Base-by-base conservation (phyloP, 352 stramenopile species). In the Phytophthora crassamura region DNA sequence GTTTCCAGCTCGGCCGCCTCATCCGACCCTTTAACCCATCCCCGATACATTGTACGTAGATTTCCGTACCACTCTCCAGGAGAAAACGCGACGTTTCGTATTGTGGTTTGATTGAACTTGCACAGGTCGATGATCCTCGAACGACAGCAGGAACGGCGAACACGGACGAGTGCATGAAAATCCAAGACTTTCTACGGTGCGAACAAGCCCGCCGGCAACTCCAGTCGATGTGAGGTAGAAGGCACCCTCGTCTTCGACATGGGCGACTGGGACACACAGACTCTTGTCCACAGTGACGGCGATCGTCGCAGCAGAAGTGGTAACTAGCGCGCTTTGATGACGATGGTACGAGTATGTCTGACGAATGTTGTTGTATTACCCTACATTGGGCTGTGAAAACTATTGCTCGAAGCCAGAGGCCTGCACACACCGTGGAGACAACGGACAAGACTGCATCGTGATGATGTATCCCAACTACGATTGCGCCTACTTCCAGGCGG, bases 381-480 rank as follows among this genome's bases (percentile, higher is more conserved):
- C n/a, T n/a, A n/a, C n/a, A n/a, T n/a, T n/a, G n/a, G 78, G 82
- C 0, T 93, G 84, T 36, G n/a, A 54, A 7, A 54, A 87, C 48
- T 43, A 72, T 49, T 93, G 84, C 40, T 69, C 71, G 33, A 72
- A 64, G 35, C 67, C 81, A 0, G 7, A 69, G 15, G 79, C 80
- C 3, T 91, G 83, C 38, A 86, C 75, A 7, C 2, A 62, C 0
- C 72, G 74, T 0, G 77, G 87, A 35, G 25, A 12, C 0, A 22
- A 34, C 14, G 72, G 59, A n/a, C 64, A 65, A 32, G 66, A 74
- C 4, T 90, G 77, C 1, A 40, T 90, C 16, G 53, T 64, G 4
- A 67, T 90, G 55, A 87, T 87, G 75, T 64, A 69, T 46, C 53
- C 66, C 32, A 72, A 60, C 8, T 85, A 72, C 32, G 79, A 89